Conservation (phyloP, 805 yeast species). For the Phaffomyces antillensis region DNA sequence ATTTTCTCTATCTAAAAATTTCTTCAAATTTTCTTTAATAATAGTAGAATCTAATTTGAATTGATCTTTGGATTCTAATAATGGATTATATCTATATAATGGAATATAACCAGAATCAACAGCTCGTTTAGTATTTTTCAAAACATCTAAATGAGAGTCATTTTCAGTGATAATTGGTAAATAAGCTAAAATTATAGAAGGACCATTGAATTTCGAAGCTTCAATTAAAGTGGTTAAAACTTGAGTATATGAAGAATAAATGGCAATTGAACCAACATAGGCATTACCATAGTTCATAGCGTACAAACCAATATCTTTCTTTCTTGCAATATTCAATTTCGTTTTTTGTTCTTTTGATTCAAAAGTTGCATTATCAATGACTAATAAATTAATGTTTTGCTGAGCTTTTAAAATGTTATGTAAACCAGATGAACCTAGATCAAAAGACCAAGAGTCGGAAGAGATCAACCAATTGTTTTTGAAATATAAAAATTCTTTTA, state of each 20-base stretch:
- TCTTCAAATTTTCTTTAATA: slow-evolving; percentile 66
- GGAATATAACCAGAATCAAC: slow-evolving; percentile 98
- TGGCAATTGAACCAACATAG: slow-evolving; percentile 91
- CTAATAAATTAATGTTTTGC: slow-evolving; percentile 72
- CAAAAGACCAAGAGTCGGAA: slow-evolving; percentile 93
- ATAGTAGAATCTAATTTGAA: slow-evolving; percentile 83
- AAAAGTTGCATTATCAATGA: slow-evolving; percentile 81
- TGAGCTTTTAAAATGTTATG: slow-evolving; percentile 75
- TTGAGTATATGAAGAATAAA: slow-evolving; percentile 90
- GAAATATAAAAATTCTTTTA: slow-evolving; percentile 38
- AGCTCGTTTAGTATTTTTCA: slow-evolving; percentile 82
- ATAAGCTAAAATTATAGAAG: slow-evolving; percentile 86
- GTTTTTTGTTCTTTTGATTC: slow-evolving; percentile 25
- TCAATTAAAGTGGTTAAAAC: slow-evolving; percentile 81
- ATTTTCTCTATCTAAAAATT: slow-evolving; percentile 85
- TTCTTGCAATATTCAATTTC: slow-evolving; percentile 42
- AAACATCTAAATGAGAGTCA: slow-evolving; percentile 62
- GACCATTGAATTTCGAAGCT: slow-evolving; percentile 86
- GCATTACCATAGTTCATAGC: slow-evolving; percentile 90
- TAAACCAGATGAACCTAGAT: slow-evolving; percentile 85
- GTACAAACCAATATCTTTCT: slow-evolving; percentile 88
- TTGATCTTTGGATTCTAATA: slow-evolving; percentile 38
- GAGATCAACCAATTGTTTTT: slow-evolving; percentile 79
- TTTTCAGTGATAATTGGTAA: slow-evolving; percentile 65
- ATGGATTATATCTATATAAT: slow-evolving; percentile 78